Evolutionary conservation across 2,329 filamentous ascomycete species (phyloP), one percentile per base, ranked within the genome.

Genomic region (Elsinoe australis): DNA sequence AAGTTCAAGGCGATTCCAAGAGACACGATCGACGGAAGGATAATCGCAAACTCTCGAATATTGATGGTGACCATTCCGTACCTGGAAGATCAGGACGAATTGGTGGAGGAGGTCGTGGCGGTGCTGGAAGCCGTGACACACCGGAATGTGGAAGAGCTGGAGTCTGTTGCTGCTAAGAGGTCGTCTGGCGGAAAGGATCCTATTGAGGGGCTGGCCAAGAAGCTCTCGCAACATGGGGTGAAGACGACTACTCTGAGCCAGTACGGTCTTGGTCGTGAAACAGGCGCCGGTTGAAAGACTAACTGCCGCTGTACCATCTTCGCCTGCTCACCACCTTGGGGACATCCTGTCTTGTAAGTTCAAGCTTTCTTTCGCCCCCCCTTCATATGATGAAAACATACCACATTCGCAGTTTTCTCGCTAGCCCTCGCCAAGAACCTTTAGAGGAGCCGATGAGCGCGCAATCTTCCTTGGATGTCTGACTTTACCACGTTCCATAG

Each of bases 341-440:
- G n/a, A n/a, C n/a, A n/a, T n/a, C n/a, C n/a, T n/a, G n/a, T n/a
- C n/a, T 15, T 9, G 32, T 34, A 17, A 8, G 32, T 34, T 9
- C 9, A 17, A 5, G 7, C 32, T 5, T 34, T 34, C 6, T 14
- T 15, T 9, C 15, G 7, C 32, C 8, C 6, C 32, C 8, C 24
- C 18, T 3, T 3, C 6, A 7, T 14, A 80, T 83, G 82, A 85
- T 85, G 80, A 85, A 84, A 81, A 66, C 76, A 76, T 80, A 76
- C 73, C 71, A 78, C 73, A 85, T 87, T 88, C 83, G 83, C 83
- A 87, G 83, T 87, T 87, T 87, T 80, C 83, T 85, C 83, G 85
- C 73, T 59, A 67, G 63, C 59, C 61, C 55, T 63, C 62, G 61
- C 57, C 57, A 58, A 62, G 63, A 65, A 65, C 64, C 62, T 64